Base-by-base conservation (phyloP, 1,139 yeast species). In the Blastobotrys indianensis region DNA sequence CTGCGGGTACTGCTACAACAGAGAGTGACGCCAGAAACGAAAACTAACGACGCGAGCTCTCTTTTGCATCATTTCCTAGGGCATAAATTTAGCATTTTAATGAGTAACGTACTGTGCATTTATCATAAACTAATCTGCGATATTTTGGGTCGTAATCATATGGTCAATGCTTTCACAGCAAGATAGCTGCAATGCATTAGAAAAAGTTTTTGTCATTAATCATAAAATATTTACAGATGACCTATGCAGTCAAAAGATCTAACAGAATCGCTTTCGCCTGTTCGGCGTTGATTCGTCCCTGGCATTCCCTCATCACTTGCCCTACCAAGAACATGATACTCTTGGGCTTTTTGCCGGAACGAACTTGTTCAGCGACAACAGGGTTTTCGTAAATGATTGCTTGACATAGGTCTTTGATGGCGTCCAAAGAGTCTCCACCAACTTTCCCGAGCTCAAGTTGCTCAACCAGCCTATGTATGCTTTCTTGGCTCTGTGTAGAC, bases 241-340 rank as follows among this genome's bases (percentile, higher is more conserved):
- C 33, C 29, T 42, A 37, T 10, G 39, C 28, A 11, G 34, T 34
- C 11, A 37, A 34, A n/a, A 42, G 33, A 10, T 25, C 17, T 30
- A 13, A 20, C 10, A 40, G 39, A 2, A 36, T 46, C 28, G 31
- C 28, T 33, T 39, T 41, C 6, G 37, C 47, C 16, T 23, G 42
- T 30, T 46, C 53, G 4, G 66, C 63, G 39, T 59, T 61, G 9
- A 61, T 57, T 20, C 64, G 49, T 2, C 96, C 96, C 51, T 80
- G 81, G 1, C 86, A 76, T 49, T 73, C 69, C 54, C 79, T 76
- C 95, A 94, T 87, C 12, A 88, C 95, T 59, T 78, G 78, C 0
- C 97, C 98, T 2, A 92, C 74, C 48, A 92, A 68, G 58, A 73
- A 88, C 58, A 88, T 85, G 28, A 90, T 62, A 13, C 88, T 77